These are phyloP conservation scores for Quercus phellos DNA, from an alignment of 331 rosid genomes.

Conservation along the genomic window DNA sequence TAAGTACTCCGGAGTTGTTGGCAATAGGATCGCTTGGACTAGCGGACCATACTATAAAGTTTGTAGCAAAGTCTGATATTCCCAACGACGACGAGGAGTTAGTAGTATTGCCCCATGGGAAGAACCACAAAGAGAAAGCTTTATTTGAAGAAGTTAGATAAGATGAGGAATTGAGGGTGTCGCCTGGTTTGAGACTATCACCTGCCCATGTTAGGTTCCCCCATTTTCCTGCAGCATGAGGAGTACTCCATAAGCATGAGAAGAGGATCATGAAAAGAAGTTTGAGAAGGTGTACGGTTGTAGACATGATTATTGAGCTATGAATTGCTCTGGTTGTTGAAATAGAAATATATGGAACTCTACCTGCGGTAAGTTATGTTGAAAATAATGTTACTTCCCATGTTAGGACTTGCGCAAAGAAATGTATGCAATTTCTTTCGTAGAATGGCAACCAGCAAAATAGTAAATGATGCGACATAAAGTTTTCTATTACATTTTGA, in stretches of 20 bases:
- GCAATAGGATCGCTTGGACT: neutral
- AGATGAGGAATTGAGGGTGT: neutral
- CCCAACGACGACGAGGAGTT: neutral
- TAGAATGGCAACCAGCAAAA: too few relatives aligned
- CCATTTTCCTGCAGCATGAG: neutral
- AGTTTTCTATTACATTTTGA: too few relatives aligned
- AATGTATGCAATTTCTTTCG: too few relatives aligned
- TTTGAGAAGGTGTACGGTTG: neutral
- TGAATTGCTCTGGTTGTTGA: too few relatives aligned
- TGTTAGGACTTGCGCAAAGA: too few relatives aligned
- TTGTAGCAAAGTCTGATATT: neutral
- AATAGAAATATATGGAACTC: too few relatives aligned
- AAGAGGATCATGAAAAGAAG: neutral
- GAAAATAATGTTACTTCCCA: too few relatives aligned
- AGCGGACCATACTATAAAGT: too few relatives aligned
- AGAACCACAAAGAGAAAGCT: neutral
- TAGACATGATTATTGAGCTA: neutral
- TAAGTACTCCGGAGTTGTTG: conserved; percentile 12
- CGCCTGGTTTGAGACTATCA: neutral
- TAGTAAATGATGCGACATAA: too few relatives aligned
- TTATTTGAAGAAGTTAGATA: neutral
- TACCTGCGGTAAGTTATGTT: too few relatives aligned
- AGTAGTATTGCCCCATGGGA: neutral
- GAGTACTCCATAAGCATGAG: neutral
- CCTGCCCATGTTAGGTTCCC: neutral